Base-by-base conservation (phyloP, 805 yeast genomes). In the Starmerella potacharoeniae region DNA sequence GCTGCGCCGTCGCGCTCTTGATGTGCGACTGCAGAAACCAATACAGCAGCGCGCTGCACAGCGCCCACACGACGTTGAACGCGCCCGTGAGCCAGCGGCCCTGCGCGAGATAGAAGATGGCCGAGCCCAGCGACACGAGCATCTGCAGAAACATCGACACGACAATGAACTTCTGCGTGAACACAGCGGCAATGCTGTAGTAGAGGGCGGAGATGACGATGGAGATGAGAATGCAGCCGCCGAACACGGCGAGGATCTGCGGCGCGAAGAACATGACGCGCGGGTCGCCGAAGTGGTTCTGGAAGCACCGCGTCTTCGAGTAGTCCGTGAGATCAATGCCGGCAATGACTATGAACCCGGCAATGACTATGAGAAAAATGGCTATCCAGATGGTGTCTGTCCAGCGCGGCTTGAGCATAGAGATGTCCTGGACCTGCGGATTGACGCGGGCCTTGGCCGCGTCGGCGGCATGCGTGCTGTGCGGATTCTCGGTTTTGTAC, bases 11-110 rank as follows among this genome's bases (percentile, higher is more conserved):
- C 54, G 88, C 81, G 62, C 83, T 78, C 5, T 91, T 90, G 55
- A 86, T 85, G 62, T 93, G 73, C 7, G 69, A 66, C 59, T 93
- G 75, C 73, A 84, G 79, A 6, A 78, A 68, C 86, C 87, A 86
- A 69, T 83, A 87, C 65, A 82, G 77, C 74, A 77, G 80, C 7
- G 86, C 86, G 29, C 82, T 76, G 52, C 84, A 68, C 2, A 77
- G 65, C 0, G 89, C 76, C 67, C 86, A 84, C 1, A 83, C 75
- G 59, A 84, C 70, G 60, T 83, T 84, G 39, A 83, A 88, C 57
- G 86, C 73, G 2, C 88, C 96, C 0, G 95, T 91, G 5, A 91
- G 82, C 73, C 83, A 87, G 68, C 86, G 84, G 35, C 75, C 72
- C 60, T 77, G 74, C 1, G 76, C 81, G 62, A 89, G 75, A 65